Evolutionary conservation across 2,329 filamentous ascomycete genomes (phyloP).

Genomic region (Dothistroma pini): DNA sequence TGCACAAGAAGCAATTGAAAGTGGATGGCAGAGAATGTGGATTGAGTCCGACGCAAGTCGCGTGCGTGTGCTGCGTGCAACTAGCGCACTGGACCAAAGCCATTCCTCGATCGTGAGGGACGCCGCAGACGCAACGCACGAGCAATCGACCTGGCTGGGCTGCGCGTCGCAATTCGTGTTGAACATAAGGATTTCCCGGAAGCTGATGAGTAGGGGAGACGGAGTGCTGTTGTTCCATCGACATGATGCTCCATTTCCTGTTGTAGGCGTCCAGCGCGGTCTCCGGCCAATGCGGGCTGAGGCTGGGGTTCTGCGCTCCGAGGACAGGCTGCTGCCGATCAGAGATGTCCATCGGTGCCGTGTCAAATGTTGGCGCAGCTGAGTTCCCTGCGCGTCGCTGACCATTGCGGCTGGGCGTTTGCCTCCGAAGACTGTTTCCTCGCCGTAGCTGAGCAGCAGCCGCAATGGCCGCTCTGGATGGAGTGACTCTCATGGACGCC

Average conservation of each 20-base stretch:
- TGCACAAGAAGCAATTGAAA: conserved; percentile 53
- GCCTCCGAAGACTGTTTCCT: conserved; percentile 32
- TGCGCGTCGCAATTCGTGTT: conserved; percentile 35
- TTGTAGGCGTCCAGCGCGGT: conserved; percentile 43
- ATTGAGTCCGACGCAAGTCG: conserved; percentile 55
- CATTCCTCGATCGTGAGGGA: conserved; percentile 51
- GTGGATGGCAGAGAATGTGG: conserved; percentile 42
- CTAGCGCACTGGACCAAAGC: conserved; percentile 62
- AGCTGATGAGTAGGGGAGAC: conserved; percentile 27
- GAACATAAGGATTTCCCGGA: conserved; percentile 40
- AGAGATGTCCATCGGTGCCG: conserved; percentile 29
- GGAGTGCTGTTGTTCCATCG: conserved; percentile 43
- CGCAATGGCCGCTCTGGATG: conserved; percentile 35
- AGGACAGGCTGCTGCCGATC: conserved; percentile 18
- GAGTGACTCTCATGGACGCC: conserved; percentile 32
- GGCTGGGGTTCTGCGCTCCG: conserved; percentile 14
- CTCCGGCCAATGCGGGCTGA: conserved; percentile 22
- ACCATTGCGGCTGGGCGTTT: conserved; percentile 21
- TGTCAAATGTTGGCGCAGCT: conserved; percentile 27
- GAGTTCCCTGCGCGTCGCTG: conserved; percentile 13
- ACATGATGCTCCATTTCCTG: conserved; percentile 45
- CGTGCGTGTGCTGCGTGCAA: conserved; percentile 61
- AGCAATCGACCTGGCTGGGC: conserved; percentile 9
- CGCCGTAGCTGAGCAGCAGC: conserved; percentile 34
- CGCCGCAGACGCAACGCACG: conserved; percentile 58